Base-by-base conservation (phyloP, 805 yeast genomes). In the Maudiozyma pseudohumilis region DNA sequence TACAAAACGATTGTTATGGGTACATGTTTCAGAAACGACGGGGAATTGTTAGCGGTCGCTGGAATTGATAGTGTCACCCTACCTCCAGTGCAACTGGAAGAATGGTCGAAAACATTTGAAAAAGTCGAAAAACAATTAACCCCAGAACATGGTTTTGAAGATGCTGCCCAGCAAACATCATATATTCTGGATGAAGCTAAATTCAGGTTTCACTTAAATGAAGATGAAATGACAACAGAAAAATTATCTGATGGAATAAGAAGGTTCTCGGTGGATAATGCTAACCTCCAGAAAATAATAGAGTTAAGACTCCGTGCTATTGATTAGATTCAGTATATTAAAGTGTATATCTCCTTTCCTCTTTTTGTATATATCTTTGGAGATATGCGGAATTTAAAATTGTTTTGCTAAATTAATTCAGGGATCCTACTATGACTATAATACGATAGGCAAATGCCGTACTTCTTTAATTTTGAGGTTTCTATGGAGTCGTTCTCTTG, bases 1-100 rank as follows among this genome's bases (percentile, higher is more conserved):
- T 89, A 89, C 78, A 74, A 89, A 56, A 89, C 98, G 65, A 87
- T 89, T 60, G 96, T 89, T 59, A 89, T 89, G 98, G 98, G 96
- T 66, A 97, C 98, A 43, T 88, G 96, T 40, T 89, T 89, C 85
- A 88, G 98, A 77, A 89, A 86, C 72, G 66, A 70, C 43, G 95
- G 88, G 50, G 96, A 89, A 72, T 84, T 89, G 68, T 80, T 79
- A 65, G 95, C 92, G 52, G 73, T 89, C 52, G 96, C 97, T 44
- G 98, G 98, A 63, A 79, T 83, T 61, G 98, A 89, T 66, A 89
- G 68, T 76, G 73, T 89, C 67, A 89, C 98, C 60, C 85, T 89
- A 55, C 73, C 97, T 54, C 96, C 96, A 61, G 75, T 72, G 59
- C 74, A 89, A 57, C 77, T 89, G 61, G 95, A 88, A 67, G 81